Conservation (phyloP, 2,329 filamentous ascomycete genomes). For the Chaetomium olivaceum region DNA sequence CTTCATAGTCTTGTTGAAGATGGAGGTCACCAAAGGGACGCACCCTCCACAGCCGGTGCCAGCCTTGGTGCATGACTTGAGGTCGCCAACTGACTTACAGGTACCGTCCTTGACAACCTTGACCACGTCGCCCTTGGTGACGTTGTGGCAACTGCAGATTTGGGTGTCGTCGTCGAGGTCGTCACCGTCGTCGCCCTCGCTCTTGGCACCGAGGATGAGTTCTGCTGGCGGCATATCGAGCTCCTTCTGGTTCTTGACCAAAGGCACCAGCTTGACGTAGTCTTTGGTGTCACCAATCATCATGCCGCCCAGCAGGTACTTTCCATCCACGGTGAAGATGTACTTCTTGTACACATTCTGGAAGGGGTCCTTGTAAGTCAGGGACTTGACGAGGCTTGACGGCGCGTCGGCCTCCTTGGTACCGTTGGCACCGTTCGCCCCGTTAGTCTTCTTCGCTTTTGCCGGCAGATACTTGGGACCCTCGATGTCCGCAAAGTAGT, state of each 20-base stretch:
- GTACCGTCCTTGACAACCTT: slow-evolving; percentile 71
- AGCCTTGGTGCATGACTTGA: slow-evolving; percentile 89
- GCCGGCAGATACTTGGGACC: slow-evolving; percentile 74
- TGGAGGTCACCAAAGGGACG: slow-evolving; percentile 82
- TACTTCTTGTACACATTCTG: slow-evolving; percentile 91
- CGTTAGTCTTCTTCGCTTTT: slow-evolving; percentile 40
- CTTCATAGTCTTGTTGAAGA: slow-evolving; percentile 87
- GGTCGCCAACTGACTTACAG: slow-evolving; percentile 77
- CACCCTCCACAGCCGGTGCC: slow-evolving; percentile 90
- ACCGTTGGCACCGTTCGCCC: slow-evolving; percentile 34
- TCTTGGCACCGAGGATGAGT: slow-evolving; percentile 77
- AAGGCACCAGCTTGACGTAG: slow-evolving; percentile 83
- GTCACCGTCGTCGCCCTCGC: slow-evolving; percentile 69
- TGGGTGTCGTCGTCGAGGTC: slow-evolving; percentile 84
- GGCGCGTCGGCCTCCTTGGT: slow-evolving; percentile 33
- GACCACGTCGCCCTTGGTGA: slow-evolving; percentile 79
- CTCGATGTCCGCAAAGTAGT: slow-evolving; percentile 88
- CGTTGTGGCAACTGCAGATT: slow-evolving; percentile 91
- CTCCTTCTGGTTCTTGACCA: slow-evolving; percentile 80
- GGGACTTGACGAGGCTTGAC: slow-evolving; percentile 69
- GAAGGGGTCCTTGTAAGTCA: slow-evolving; percentile 89
- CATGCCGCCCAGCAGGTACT: slow-evolving; percentile 91
- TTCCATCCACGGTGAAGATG: slow-evolving; percentile 84
- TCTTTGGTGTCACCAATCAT: slow-evolving; percentile 94
- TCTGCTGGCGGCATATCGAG: slow-evolving; percentile 77